phyloP scores from a whole-genome alignment of 129 eudicot genomes.

The Centrapalus pauciflorus region DNA sequence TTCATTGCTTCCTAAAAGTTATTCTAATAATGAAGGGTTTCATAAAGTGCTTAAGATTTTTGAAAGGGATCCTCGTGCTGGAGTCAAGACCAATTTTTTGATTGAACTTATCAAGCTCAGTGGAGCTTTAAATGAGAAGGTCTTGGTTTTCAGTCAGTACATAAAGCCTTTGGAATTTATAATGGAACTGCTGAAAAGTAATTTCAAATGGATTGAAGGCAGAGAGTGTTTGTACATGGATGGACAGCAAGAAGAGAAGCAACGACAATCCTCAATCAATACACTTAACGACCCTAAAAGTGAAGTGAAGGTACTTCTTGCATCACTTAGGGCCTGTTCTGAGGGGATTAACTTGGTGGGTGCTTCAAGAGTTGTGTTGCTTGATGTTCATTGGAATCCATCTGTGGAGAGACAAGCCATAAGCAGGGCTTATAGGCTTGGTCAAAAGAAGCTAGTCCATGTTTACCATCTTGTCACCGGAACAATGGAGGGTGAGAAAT shows the following conservation, averaged over 20 bases:
- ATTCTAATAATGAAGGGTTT: neutral
- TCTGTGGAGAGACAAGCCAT: conserved; percentile 77
- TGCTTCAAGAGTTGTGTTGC: conserved; percentile 69
- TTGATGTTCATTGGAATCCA: conserved; percentile 89
- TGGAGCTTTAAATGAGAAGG: conserved; percentile 39
- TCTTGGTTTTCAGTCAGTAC: conserved; percentile 56
- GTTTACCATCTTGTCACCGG: conserved; percentile 63
- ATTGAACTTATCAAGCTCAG: conserved; percentile 50
- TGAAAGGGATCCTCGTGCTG: conserved; percentile 30
- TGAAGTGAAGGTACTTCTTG: conserved; percentile 49
- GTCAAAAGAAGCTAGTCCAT: conserved; percentile 56
- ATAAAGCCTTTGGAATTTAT: conserved; percentile 38
- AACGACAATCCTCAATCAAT: conserved; percentile 38
- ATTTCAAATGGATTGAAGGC: conserved; percentile 51
- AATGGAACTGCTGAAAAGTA: conserved; percentile 22
- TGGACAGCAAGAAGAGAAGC: conserved; percentile 46
- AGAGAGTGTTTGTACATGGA: conserved; percentile 44
- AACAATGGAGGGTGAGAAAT: conserved; percentile 49
- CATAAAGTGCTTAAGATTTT: conserved; percentile 12
- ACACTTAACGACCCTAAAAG: conserved; percentile 43
- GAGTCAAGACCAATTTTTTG: conserved; percentile 57
- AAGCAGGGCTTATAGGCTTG: conserved; percentile 70
- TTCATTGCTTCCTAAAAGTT: conserved; percentile 20
- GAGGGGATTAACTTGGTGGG: conserved; percentile 80
- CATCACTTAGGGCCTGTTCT: conserved; percentile 58